Conservation (phyloP, 108 stramenopile genomes). For the Nitzschia sp. region DNA sequence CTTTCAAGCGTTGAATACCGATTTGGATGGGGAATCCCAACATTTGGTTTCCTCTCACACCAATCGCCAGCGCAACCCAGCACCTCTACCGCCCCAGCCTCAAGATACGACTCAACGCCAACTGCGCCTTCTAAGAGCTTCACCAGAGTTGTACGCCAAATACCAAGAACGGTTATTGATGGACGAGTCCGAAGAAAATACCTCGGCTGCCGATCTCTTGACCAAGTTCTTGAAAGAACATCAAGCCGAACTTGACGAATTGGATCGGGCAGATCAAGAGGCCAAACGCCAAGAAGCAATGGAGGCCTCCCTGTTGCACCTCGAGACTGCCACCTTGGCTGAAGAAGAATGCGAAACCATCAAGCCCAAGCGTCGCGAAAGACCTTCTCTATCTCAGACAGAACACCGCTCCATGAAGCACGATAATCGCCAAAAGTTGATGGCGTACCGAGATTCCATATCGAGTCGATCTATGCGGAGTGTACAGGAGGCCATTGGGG, state of each 20-base stretch:
- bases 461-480: conserved; percentile 4
- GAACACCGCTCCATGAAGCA: not conserved
- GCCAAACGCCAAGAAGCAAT: not conserved
- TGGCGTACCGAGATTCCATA: conserved; percentile 5
- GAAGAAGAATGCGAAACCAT: conserved; percentile 10
- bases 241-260: not conserved
- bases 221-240: conserved; percentile 9
- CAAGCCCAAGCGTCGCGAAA: not conserved
- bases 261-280: conserved; percentile 1
- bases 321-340: conserved; percentile 12
- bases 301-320: conserved; percentile 12
- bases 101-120: not conserved
- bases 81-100: not conserved
- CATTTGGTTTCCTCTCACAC: not conserved
- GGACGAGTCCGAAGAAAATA: conserved; percentile 12
- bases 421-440: not conserved
- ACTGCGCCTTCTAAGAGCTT: conserved; percentile 1
- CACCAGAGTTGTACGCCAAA: conserved; percentile 8
- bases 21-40: conserved; percentile 4
- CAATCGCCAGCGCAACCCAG: not conserved
- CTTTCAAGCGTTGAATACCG: conserved; percentile 12
- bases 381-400: not conserved
- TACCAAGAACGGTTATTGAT: conserved; percentile 13
- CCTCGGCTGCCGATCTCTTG: conserved; percentile 10
- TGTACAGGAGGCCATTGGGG: not conserved